Base-by-base conservation (phyloP, 2,329 filamentous ascomycete genomes). In the Pyrenophora seminiperda region DNA sequence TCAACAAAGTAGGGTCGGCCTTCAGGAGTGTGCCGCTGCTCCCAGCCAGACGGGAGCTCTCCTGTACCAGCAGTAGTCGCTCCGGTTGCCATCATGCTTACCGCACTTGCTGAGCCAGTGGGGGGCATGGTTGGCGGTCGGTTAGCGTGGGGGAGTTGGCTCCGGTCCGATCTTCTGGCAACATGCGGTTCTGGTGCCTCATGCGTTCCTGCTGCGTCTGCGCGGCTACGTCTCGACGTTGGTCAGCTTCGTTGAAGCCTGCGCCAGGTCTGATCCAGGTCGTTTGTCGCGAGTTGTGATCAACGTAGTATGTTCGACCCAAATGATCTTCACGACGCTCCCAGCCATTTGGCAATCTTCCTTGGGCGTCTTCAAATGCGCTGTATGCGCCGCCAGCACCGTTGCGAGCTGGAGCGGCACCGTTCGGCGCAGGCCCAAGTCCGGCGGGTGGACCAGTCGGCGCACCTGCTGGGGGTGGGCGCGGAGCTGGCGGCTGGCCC, bases 1-100 rank as follows among this genome's bases (percentile, higher is more conserved):
- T 99, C 94, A 41, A 99, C 94, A 74, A 97, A 99, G 76, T 99
- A 99, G 7, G 93, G 83, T 41, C 94, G 85, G 20, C 93, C 92
- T 79, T 99, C 94, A 0, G 94, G 93, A 0, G 94, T 99, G 75
- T 90, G 92, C 63, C 94, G 83, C 73, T 97, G 91, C 75, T 99
- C 94, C 94, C 94, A 99, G 20, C 93, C 90, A 15, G 93, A 87
- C 31, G 94, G 94, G 53, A 99, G 85, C 75, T 99, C 94, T 54
- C 94, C 94, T 51, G 91, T 93, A 34, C 94, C 94, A 44, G 93
- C 90, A 60, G 90, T 97, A 14, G 94, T 99, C 43, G 90, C 91
- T 55, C 93, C 93, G 2, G 93, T 97, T 54, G 94, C 90, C 86
- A 96, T 90, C 88, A 97, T 91, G 36, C 90, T 89, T 33, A 89